Evolutionary conservation across 208 protist species (phyloP).

Genomic region (Crithidia acanthocephali): DNA sequence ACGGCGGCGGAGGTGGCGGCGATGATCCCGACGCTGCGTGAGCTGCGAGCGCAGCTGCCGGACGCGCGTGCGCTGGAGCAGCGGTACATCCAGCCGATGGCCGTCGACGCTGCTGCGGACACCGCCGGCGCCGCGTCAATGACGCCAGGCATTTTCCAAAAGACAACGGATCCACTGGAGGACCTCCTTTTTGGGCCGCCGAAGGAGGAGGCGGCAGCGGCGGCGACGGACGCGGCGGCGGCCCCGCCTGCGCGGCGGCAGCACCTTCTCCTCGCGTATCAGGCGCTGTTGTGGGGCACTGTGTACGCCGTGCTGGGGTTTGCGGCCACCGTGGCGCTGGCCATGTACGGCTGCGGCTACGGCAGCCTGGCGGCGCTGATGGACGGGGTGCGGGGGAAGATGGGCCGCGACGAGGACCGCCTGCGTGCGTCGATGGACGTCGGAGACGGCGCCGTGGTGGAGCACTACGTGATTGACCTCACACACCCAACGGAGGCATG

Average conservation of each 20-base stretch:
- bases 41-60: constrained; percentile 63
- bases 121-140: background rate
- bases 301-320: constrained; percentile 67
- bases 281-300: constrained; percentile 73
- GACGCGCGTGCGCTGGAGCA: constrained; percentile 58
- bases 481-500: constrained; percentile 50
- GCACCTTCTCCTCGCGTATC: constrained; percentile 75
- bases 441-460: constrained; percentile 11
- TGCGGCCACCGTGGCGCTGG: constrained; percentile 29
- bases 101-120: background rate
- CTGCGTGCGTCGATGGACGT: constrained; percentile 22
- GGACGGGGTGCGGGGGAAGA: constrained; percentile 46
- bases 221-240: constrained; percentile 1
- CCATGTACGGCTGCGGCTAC: constrained; percentile 71
- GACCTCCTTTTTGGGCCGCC: constrained; percentile 37
- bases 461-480: constrained; percentile 76
- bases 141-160: constrained; percentile 22
- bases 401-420: constrained; percentile 43
- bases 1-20: constrained; percentile 52
- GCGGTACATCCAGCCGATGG: constrained; percentile 37
- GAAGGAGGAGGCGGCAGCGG: constrained; percentile 23
- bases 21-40: constrained; percentile 58
- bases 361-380: constrained; percentile 42
- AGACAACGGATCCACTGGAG: constrained; percentile 50
- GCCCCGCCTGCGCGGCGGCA: constrained; percentile 12